Evolutionary conservation across 176 grass and related monocot species (phyloP), one percentile per base, ranked within the genome.

Genomic region (Zizania latifolia): DNA sequence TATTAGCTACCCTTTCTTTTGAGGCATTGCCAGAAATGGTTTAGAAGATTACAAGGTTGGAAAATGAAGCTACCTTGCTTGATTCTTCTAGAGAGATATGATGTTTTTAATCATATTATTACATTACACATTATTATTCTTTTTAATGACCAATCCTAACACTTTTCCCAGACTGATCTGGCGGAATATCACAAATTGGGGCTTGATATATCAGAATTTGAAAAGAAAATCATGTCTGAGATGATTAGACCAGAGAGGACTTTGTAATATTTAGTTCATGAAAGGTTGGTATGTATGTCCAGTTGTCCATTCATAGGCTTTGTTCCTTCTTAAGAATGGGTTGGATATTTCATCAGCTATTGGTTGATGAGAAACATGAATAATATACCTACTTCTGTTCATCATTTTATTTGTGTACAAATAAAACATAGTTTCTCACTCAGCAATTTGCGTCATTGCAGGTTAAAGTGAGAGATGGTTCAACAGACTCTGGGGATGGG

Each of bases 151-250:
- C 19, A 76, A 12, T 61, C 37, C 35, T 75, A 70, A 30, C 68
- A 78, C 77, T 68, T 82, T 62, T 83, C 48, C 17, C 6, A 97
- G 94, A 85, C 81, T 36, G 94, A 88, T 76, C 90, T 93, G 61
- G 76, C 80, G 75, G 94, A 93, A 82, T 97, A 93, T 85, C 94
- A 97, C 66, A 93, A 97, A 72, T 65, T 97, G 78, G 86, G 70
- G 61, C 74, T 97, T 71, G 94, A 97, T 78, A 75, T 93, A 86
- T 82, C 90, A 77, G 87, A 91, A 87, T 77, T 97, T 78, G 94
- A 97, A 82, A 97, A 89, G 83, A 93, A 85, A 85, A 97, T 93
- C 48, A 91, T 97, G 83, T 87, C 88, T 79, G 90, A 97, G 77
- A 93, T 93, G 48, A 87, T 63, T 87, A n/a, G n/a, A n/a, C n/a